Evolutionary conservation across 495 filamentous ascomycete species (phyloP).

Genomic region (Tuber indicum): DNA sequence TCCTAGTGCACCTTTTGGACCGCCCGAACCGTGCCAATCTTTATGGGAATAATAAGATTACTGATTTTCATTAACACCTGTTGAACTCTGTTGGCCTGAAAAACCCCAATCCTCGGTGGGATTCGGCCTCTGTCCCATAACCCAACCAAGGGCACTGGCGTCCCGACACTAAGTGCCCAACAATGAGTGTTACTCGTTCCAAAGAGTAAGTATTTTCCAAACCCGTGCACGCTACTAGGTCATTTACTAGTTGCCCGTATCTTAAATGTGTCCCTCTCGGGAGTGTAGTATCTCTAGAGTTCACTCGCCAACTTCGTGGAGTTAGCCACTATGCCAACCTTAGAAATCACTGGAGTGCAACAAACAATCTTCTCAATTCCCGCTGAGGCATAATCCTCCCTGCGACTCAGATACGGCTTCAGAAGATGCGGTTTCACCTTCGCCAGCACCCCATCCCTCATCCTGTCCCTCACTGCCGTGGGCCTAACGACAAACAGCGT

Average conservation of each 20-base stretch:
- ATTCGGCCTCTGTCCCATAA: no score
- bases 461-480: slow-evolving; percentile 36
- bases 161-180: background rate
- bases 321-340: background rate
- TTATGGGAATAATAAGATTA: no score
- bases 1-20: no score
- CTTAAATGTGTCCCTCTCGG: background rate
- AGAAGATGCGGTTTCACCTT: slow-evolving; percentile 37
- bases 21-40: no score
- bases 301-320: background rate
- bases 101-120: no score
- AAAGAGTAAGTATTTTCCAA: background rate
- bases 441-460: slow-evolving; percentile 39
- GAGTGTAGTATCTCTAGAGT: background rate
- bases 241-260: background rate
- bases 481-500: slow-evolving; percentile 87
- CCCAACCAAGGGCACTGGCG: no score
- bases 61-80: no score
- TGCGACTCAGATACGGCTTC: slow-evolving; percentile 39
- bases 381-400: slow-evolving; percentile 39
- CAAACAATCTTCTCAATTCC: slow-evolving; percentile 41
- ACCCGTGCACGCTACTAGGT: background rate
- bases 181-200: background rate
- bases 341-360: background rate
- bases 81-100: no score